Evolutionary conservation across 2,329 filamentous ascomycete species (phyloP), one percentile per base, ranked within the genome.

Genomic region (Zymoseptoria brevis): DNA sequence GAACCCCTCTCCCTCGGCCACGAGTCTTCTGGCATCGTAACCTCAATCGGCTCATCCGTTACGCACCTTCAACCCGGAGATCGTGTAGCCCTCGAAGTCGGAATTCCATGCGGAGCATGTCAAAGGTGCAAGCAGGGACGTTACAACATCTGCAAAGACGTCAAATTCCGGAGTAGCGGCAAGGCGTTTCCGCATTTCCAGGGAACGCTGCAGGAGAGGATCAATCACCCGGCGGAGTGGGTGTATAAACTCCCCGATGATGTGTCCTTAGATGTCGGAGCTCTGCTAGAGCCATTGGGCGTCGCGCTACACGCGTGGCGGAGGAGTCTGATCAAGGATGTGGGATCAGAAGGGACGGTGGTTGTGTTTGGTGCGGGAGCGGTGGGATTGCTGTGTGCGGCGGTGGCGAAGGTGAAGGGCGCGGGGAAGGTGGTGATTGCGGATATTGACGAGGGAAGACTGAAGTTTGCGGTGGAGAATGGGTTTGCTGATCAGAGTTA

Each of bases 51-150:
- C 19, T 84, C 77, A 50, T 64, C 63, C 2, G 67, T 71, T 45
- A 56, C 66, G n/a, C 76, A 75, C 30, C 83, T 96, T 63, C 77
- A 83, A 66, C 71, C 81, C 9, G 92, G 92, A 59, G 92, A 96
- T 76, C 86, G 89, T 67, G 87, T 96, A 19, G 91, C 93, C n/a
- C 79, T 97, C 50, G 93, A 97, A 80, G 93, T 95, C 13, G 93
- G 93, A 55, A 83, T 89, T 56, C 90, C 91, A 0, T 97, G 93
- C 77, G 85, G 88, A 48, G 69, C 72, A 49, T 86, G 83, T 68
- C 72, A 76, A 21, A 74, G 81, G 55, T 86, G 83, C 68, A 73
- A 75, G 50, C 76, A 79, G 58, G 82, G 81, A 55, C 73, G 83
- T 55, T 86, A 86, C 70, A 86, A 86, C 65, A 83, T 86, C 63